Percentiles rank a stretch among this genome's conserved stretches.
These are phyloP conservation scores for Hirschfeldia incana DNA, from an alignment of 345 rosid species.

Conservation along the genomic window DNA sequence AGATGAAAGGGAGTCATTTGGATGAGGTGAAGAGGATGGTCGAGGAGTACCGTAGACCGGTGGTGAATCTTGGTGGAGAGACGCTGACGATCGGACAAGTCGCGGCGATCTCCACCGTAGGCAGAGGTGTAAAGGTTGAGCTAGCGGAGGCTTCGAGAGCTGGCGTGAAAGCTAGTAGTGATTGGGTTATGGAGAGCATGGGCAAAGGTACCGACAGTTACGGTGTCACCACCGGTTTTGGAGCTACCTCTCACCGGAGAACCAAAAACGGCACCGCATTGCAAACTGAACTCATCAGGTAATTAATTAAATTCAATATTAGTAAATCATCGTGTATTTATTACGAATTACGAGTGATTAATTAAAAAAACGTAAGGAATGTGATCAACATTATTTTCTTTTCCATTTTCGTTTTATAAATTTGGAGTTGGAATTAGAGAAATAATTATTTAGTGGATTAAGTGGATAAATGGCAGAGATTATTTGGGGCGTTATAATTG, in stretches of 20 bases:
- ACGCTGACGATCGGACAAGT: slow-evolving; percentile 80
- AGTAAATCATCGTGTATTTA: neutral
- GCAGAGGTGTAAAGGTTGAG: slow-evolving; percentile 44
- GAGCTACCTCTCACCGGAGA: slow-evolving; percentile 73
- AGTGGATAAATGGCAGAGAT: slow-evolving; percentile 23
- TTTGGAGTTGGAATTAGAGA: neutral
- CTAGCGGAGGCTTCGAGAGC: slow-evolving; percentile 54
- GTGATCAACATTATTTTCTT: neutral
- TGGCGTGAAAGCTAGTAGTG: slow-evolving; percentile 69
- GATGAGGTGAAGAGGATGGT: slow-evolving; percentile 83
- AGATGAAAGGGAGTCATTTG: slow-evolving; percentile 77
- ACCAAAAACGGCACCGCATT: slow-evolving; percentile 70
- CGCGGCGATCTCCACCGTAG: slow-evolving; percentile 50
- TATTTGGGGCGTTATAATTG: slow-evolving; percentile 21
- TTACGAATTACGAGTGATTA: neutral
- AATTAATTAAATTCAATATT: neutral
- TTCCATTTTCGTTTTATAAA: neutral
- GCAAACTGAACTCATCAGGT: slow-evolving; percentile 77
- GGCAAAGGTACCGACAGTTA: slow-evolving; percentile 64
- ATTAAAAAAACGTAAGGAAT: neutral
- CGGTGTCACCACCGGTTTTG: slow-evolving; percentile 83
- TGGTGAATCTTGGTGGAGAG: slow-evolving; percentile 68
- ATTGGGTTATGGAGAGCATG: slow-evolving; percentile 86
- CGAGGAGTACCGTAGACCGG: slow-evolving; percentile 55
- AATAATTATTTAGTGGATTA: slow-evolving; percentile 9